These are phyloP conservation scores for Tilletia caries DNA, from an alignment of 1,284 basidiomycete genomes.

Conservation along the genomic window DNA sequence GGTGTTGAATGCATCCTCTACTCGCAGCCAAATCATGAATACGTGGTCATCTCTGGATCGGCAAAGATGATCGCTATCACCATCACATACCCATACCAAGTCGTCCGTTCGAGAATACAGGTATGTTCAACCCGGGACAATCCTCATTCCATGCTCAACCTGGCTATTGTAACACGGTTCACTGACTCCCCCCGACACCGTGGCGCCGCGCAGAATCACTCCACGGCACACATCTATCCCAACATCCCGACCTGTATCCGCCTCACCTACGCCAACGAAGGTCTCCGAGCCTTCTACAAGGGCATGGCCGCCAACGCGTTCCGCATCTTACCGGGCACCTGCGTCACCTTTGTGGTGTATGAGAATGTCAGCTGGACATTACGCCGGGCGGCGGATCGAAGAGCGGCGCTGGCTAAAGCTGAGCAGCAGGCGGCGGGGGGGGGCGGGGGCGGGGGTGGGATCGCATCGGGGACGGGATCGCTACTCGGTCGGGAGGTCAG, in stretches of 20 bases:
- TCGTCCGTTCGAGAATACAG: conserved; percentile 89
- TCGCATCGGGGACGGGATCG: too few relatives aligned
- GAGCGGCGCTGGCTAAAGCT: not conserved
- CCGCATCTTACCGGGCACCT: conserved; percentile 90
- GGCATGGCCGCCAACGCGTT: conserved; percentile 95
- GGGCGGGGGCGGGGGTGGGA: too few relatives aligned
- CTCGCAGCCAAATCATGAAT: conserved; percentile 78
- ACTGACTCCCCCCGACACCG: not conserved
- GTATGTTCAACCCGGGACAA: conserved; percentile 61
- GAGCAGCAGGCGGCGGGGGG: too few relatives aligned
- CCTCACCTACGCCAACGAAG: conserved; percentile 77
- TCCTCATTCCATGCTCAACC: not conserved
- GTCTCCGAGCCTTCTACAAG: conserved; percentile 83
- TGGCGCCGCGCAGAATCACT: conserved; percentile 58
- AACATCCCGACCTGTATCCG: conserved; percentile 75
- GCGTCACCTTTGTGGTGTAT: conserved; percentile 96
- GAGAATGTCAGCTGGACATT: conserved; percentile 65
- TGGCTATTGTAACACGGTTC: not conserved
- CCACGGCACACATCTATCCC: conserved; percentile 61
- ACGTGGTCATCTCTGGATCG: conserved; percentile 84
- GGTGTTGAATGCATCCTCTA: too few relatives aligned
- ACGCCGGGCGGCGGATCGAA: not conserved
- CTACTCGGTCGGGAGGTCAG: too few relatives aligned
- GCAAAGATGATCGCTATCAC: conserved; percentile 83
- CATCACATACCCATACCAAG: conserved; percentile 94